These are phyloP conservation scores for Orbilia javanica DNA, from an alignment of 2,329 filamentous ascomycete species.

Conservation along the genomic window DNA sequence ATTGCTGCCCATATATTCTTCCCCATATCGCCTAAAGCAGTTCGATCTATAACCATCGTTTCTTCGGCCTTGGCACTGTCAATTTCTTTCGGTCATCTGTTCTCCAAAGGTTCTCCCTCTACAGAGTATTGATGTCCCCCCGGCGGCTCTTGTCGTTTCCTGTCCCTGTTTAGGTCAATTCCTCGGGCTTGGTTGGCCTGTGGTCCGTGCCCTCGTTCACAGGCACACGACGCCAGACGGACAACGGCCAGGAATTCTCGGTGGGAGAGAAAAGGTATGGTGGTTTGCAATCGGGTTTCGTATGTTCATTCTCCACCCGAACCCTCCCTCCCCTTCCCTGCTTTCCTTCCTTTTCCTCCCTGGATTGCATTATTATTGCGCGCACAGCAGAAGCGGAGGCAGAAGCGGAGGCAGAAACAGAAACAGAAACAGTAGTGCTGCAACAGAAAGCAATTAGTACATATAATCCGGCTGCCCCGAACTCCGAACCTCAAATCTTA, in stretches of 20 bases:
- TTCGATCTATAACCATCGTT: slow-evolving; percentile 40
- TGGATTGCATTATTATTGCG: slow-evolving; percentile 47
- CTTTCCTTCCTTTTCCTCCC: no score
- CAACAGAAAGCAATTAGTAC: background rate
- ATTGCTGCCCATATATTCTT: slow-evolving; percentile 3
- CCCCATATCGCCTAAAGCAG: slow-evolving; percentile 27
- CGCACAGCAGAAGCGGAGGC: background rate
- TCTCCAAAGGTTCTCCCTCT: slow-evolving; percentile 15
- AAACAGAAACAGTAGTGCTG: background rate
- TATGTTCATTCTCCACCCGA: slow-evolving; percentile 25
- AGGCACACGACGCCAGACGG: slow-evolving; percentile 20
- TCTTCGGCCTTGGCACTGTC: slow-evolving; percentile 22
- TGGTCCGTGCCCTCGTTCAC: slow-evolving; percentile 41
- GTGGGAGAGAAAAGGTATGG: background rate
- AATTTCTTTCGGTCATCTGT: slow-evolving; percentile 11
- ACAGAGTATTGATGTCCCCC: slow-evolving; percentile 3
- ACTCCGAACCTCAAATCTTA: slow-evolving; percentile 28
- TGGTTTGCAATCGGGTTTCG: slow-evolving; percentile 20
- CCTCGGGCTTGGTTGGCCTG: slow-evolving; percentile 6
- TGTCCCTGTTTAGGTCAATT: slow-evolving; percentile 28
- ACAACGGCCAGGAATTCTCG: slow-evolving; percentile 20
- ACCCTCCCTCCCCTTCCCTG: background rate
- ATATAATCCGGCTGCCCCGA: slow-evolving; percentile 30
- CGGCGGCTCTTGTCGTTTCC: slow-evolving; percentile 25
- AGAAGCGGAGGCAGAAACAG: background rate